Evolutionary conservation across 2,329 filamentous ascomycete species (phyloP).

Genomic region (Neonectria neomacrospora): DNA sequence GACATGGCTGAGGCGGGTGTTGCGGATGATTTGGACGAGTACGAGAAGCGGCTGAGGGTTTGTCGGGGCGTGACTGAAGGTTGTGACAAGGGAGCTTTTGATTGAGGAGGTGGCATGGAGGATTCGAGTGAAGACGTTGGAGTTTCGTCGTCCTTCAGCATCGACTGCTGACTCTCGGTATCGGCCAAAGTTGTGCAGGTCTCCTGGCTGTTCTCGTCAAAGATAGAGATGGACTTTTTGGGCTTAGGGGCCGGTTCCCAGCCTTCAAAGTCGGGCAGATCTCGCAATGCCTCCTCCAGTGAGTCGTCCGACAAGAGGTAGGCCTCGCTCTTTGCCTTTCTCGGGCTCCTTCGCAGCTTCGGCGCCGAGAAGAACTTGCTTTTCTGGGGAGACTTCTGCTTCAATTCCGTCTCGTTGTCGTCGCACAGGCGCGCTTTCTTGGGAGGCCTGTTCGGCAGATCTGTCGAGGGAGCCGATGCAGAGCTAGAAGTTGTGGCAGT

Average conservation of each 20-base stretch:
- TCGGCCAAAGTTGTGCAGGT: slow-evolving; percentile 31
- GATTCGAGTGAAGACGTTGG: slow-evolving; percentile 39
- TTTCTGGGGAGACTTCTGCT: slow-evolving; percentile 52
- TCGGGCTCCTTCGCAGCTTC: slow-evolving; percentile 42
- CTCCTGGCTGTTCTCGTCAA: slow-evolving; percentile 54
- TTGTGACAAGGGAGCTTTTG: slow-evolving; percentile 33
- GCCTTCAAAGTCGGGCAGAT: slow-evolving; percentile 62
- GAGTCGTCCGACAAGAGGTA: slow-evolving; percentile 67
- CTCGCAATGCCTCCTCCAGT: slow-evolving; percentile 63
- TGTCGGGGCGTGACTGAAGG: slow-evolving; percentile 45
- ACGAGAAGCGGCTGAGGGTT: slow-evolving; percentile 50
- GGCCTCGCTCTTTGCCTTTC: slow-evolving; percentile 51
- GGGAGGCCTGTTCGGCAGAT: slow-evolving; percentile 54
- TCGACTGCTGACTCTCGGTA: slow-evolving; percentile 39
- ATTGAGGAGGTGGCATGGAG: slow-evolving; percentile 46
- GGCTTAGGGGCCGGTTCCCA: slow-evolving; percentile 55
- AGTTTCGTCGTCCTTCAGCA: slow-evolving; percentile 34
- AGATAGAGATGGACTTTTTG: slow-evolving; percentile 56
- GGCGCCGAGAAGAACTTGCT: slow-evolving; percentile 65
- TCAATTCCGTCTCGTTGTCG: slow-evolving; percentile 54
- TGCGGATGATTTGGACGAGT: slow-evolving; percentile 41
- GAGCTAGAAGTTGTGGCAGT: slow-evolving; percentile 25
- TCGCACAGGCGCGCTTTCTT: slow-evolving; percentile 69
- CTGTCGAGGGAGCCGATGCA: slow-evolving; percentile 29
- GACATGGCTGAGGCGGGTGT: slow-evolving; percentile 53